Evolutionary conservation across 148 eudicot species (phyloP).

Genomic region (Pharnaceum exiguum): DNA sequence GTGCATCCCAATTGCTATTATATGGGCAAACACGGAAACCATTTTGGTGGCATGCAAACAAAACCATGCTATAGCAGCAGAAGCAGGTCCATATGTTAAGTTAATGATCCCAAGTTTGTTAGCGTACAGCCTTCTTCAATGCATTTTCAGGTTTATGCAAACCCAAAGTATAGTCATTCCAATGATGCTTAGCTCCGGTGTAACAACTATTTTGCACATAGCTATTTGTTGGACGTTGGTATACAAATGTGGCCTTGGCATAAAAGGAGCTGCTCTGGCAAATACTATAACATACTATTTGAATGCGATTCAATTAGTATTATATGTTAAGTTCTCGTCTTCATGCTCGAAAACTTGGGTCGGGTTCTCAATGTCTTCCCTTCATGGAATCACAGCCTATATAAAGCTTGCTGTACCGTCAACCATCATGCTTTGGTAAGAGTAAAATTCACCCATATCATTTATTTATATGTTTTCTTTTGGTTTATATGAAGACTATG

Average conservation of each 20-base stretch:
- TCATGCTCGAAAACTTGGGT: slow-evolving; percentile 54
- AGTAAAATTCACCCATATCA: neutral
- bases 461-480: neutral
- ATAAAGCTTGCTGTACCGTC: slow-evolving; percentile 54
- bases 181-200: slow-evolving; percentile 48
- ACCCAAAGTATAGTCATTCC: slow-evolving; percentile 57
- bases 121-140: slow-evolving; percentile 46
- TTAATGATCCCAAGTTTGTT: slow-evolving; percentile 53
- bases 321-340: slow-evolving; percentile 44
- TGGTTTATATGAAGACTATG: neutral
- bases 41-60: slow-evolving; percentile 44
- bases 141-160: slow-evolving; percentile 47
- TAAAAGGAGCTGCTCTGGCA: slow-evolving; percentile 57
- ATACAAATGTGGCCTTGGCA: slow-evolving; percentile 46
- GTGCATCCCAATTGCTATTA: slow-evolving; percentile 44
- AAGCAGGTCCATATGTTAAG: slow-evolving; percentile 47
- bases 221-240: slow-evolving; percentile 52
- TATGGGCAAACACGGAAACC: slow-evolving; percentile 44
- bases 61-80: slow-evolving; percentile 50
- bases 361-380: slow-evolving; percentile 46
- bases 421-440: slow-evolving; percentile 54
- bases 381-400: slow-evolving; percentile 31
- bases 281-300: slow-evolving; percentile 53
- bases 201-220: slow-evolving; percentile 41
- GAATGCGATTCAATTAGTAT: slow-evolving; percentile 31